Evolutionary conservation across 169 alveolate species (phyloP).

Genomic region (Plasmodium gallinaceum): DNA sequence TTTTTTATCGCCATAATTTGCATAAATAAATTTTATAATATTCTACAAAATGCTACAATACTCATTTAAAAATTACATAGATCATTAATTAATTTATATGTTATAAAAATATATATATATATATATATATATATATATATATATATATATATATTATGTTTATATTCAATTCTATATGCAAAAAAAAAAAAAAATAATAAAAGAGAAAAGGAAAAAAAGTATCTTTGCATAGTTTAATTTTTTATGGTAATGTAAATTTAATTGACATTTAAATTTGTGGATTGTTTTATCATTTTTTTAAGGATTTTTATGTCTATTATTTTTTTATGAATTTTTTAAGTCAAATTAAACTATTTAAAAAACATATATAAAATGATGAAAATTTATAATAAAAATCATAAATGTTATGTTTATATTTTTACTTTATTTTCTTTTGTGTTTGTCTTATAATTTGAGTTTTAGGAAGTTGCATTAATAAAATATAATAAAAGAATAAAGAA

Average conservation of each 20-base stretch:
- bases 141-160: conserved; percentile 16
- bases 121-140: too few relatives aligned
- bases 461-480: too few relatives aligned
- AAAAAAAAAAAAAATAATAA: too few relatives aligned
- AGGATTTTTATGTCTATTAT: background rate
- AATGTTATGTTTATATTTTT: background rate
- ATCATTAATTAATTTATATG: too few relatives aligned
- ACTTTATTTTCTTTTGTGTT: background rate
- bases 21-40: background rate
- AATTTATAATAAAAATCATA: too few relatives aligned
- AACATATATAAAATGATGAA: background rate
- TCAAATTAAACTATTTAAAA: background rate
- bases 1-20: background rate
- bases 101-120: background rate
- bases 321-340: conserved; percentile 16
- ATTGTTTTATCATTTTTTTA: background rate
- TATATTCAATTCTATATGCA: background rate
- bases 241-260: background rate
- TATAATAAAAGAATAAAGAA: too few relatives aligned
- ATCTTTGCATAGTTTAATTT: conserved; percentile 2
- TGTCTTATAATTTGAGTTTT: too few relatives aligned
- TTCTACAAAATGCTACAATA: conserved; percentile 1
- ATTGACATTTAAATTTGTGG: background rate
- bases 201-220: background rate
- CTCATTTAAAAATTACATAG: background rate